Conservation (phyloP, 1,284 basidiomycete genomes). For the Puccinia coronata region DNA sequence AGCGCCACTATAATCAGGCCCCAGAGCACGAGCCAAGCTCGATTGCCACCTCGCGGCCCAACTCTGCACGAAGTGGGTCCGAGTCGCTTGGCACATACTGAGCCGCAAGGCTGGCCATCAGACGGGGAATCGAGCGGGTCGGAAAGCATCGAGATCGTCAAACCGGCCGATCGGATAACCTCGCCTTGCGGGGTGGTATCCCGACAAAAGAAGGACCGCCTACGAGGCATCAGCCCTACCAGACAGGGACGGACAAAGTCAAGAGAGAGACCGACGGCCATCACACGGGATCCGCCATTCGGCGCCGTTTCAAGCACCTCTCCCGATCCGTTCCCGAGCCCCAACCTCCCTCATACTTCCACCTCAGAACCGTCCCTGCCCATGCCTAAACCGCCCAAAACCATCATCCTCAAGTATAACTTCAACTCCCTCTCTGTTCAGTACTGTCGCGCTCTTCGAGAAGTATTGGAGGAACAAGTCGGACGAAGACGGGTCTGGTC, state of each 20-base stretch:
- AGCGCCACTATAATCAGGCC: neutral
- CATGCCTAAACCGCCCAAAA: neutral
- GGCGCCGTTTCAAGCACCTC: neutral
- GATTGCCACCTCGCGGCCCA: neutral
- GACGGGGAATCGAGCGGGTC: constrained; percentile 1
- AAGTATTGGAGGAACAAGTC: constrained; percentile 16
- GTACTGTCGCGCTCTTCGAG: neutral
- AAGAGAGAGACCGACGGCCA: too few species aligned
- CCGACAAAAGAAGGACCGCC: neutral
- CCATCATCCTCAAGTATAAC: constrained; percentile 10
- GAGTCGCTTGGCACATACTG: neutral
- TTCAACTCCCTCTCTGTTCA: constrained; percentile 6
- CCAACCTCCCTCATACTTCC: neutral
- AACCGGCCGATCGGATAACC: neutral
- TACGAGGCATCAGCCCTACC: neutral
- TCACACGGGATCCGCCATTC: neutral
- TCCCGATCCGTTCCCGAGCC: too few species aligned
- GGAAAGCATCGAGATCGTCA: constrained; percentile 1
- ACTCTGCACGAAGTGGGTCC: neutral
- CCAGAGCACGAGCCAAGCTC: too few species aligned
- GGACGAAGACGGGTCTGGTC: neutral
- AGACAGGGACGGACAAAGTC: neutral
- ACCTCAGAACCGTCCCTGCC: neutral
- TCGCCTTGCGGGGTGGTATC: neutral
- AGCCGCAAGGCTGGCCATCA: neutral